Evolutionary conservation across 306 rosid genomes (phyloP).

Genomic region (Pterocarpus santalinus): DNA sequence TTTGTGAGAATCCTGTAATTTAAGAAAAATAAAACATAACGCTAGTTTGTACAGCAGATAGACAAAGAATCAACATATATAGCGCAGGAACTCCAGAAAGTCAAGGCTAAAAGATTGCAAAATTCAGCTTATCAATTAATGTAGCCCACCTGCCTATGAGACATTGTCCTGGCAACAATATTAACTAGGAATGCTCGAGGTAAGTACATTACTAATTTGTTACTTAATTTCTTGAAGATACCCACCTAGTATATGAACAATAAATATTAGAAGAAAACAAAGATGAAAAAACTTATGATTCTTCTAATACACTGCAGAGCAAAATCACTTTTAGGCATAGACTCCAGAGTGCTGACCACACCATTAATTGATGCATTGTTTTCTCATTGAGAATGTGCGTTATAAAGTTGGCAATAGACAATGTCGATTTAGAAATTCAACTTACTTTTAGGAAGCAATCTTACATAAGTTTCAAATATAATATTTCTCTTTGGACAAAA

Average conservation of each 20-base stretch:
- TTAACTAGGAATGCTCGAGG: background rate
- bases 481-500: too few species aligned
- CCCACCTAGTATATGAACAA: background rate
- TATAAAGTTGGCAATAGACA: background rate
- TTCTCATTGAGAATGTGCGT: background rate
- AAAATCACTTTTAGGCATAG: constrained; percentile 9
- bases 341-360: background rate
- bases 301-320: background rate
- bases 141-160: constrained; percentile 10
- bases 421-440: background rate
- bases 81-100: constrained; percentile 18
- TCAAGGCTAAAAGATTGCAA: background rate
- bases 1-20: background rate
- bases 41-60: background rate
- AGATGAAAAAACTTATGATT: background rate
- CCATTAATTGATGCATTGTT: background rate
- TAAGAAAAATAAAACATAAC: background rate
- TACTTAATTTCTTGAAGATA: background rate
- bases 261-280: too few species aligned
- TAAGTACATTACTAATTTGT: background rate
- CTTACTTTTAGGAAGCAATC: constrained; percentile 4
- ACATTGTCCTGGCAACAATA: constrained; percentile 12
- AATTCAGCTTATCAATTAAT: background rate
- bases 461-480: background rate
- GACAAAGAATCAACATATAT: background rate